Conservation (phyloP, 2,329 filamentous ascomycete species). For the Trichophyton mentagrophytes region DNA sequence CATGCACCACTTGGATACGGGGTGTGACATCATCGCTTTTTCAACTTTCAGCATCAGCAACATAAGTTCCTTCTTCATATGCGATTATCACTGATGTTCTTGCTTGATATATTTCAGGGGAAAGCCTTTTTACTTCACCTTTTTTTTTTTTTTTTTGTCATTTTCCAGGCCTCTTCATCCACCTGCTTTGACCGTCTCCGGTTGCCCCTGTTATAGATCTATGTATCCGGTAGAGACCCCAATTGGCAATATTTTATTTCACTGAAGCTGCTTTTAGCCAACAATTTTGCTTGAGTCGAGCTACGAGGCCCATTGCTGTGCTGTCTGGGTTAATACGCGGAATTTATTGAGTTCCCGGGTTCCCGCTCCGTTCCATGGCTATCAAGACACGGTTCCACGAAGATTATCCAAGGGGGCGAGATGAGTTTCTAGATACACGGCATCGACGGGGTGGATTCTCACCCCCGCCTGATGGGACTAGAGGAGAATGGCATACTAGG, state of each 20-base stretch:
- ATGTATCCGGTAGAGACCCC: not conserved
- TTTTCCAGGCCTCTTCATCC: not conserved
- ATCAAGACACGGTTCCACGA: conserved; percentile 20
- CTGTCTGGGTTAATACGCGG: not conserved
- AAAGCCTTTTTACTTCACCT: too few relatives aligned
- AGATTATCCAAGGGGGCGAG: conserved; percentile 9
- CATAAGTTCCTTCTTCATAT: not conserved
- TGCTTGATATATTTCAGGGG: not conserved
- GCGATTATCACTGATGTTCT: not conserved
- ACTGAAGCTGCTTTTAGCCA: too few relatives aligned
- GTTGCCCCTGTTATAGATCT: not conserved
- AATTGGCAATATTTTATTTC: not conserved
- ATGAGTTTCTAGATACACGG: not conserved
- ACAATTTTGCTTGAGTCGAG: too few relatives aligned
- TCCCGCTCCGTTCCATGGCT: conserved; percentile 15
- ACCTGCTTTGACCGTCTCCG: not conserved
- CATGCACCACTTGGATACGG: not conserved
- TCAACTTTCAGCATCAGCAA: not conserved
- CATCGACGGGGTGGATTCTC: not conserved
- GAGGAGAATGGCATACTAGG: not conserved
- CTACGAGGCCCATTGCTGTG: too few relatives aligned
- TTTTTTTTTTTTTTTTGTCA: too few relatives aligned
- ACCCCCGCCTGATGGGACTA: not conserved
- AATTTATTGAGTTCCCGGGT: not conserved
- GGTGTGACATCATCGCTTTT: conserved; percentile 1